These are phyloP conservation scores for Medicago ruthenica DNA, from an alignment of 306 rosid genomes.

Conservation along the genomic window DNA sequence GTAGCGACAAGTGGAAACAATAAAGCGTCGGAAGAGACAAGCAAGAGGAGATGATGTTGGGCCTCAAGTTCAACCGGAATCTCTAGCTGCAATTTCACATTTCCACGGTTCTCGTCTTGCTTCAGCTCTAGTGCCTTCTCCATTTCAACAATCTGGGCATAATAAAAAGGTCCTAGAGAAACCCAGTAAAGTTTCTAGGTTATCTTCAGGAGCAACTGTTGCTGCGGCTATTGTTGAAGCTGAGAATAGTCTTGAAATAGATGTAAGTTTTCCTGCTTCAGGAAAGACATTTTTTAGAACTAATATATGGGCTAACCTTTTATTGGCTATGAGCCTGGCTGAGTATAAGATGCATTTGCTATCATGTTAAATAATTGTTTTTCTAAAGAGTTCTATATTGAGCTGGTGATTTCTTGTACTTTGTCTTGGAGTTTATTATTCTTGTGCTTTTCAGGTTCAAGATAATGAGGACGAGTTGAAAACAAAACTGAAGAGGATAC, in stretches of 20 bases:
- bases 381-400: not conserved
- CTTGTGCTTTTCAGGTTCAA: slow-evolving; percentile 50
- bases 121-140: slow-evolving; percentile 78
- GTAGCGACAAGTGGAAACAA: slow-evolving; percentile 86
- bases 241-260: slow-evolving; percentile 73
- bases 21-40: slow-evolving; percentile 81
- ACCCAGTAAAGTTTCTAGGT: slow-evolving; percentile 60
- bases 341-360: slow-evolving; percentile 32
- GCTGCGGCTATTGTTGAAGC: slow-evolving; percentile 95
- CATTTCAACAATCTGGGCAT: slow-evolving; percentile 59
- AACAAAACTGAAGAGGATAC: slow-evolving; percentile 72
- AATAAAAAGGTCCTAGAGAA: slow-evolving; percentile 33
- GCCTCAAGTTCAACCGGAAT: slow-evolving; percentile 75
- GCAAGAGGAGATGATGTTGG: slow-evolving; percentile 75
- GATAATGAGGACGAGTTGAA: slow-evolving; percentile 88
- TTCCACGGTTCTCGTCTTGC: slow-evolving; percentile 95
- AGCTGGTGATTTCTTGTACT: slow-evolving; percentile 17
- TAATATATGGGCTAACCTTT: slow-evolving; percentile 48
- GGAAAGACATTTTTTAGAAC: slow-evolving; percentile 53
- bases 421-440: slow-evolving; percentile 6
- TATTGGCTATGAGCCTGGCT: slow-evolving; percentile 55
- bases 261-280: slow-evolving; percentile 70
- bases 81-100: slow-evolving; percentile 74
- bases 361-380: slow-evolving; percentile 2
- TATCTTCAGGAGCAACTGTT: slow-evolving; percentile 61